Conservation (phyloP, 805 yeast species). For the Blastobotrys peoriensis region DNA sequence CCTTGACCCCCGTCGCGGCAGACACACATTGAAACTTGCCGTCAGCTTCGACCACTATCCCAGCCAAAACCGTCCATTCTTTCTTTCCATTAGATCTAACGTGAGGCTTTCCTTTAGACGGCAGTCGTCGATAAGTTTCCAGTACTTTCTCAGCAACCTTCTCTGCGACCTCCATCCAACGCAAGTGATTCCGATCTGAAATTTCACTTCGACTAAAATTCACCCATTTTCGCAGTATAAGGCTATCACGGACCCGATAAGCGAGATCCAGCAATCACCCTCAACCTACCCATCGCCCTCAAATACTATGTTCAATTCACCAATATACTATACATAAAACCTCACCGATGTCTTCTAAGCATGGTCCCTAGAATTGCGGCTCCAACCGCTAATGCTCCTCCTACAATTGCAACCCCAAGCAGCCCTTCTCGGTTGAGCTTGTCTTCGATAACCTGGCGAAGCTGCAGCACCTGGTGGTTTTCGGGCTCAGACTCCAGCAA, state of each 20-base stretch:
- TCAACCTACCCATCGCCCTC: too few relatives aligned
- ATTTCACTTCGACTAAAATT: too few relatives aligned
- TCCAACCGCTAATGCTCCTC: conserved; percentile 81
- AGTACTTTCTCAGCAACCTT: conserved; percentile 22
- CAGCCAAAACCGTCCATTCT: conserved; percentile 85
- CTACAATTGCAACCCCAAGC: conserved; percentile 79
- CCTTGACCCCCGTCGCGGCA: conserved; percentile 78
- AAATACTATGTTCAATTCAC: too few relatives aligned
- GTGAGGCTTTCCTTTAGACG: conserved; percentile 50
- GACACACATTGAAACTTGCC: conserved; percentile 35
- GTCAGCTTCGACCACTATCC: conserved; percentile 43
- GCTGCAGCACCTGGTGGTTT: conserved; percentile 65
- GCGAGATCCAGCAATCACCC: too few relatives aligned
- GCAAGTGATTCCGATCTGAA: too few relatives aligned
- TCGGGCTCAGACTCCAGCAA: conserved; percentile 76
- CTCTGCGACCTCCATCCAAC: conserved; percentile 12
- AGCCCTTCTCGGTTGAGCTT: conserved; percentile 82
- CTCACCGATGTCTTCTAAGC: conserved; percentile 13
- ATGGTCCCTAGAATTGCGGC: conserved; percentile 48
- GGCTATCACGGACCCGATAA: too few relatives aligned
- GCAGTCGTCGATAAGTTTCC: conserved; percentile 21
- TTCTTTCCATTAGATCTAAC: conserved; percentile 53
- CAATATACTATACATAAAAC: too few relatives aligned
- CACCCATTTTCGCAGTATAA: too few relatives aligned
- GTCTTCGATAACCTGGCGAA: conserved; percentile 74